Percentiles rank a stretch among this genome's conserved stretches.
Conservation (phyloP, 768 basidiomycete genomes). For the Serendipita vermifera region DNA sequence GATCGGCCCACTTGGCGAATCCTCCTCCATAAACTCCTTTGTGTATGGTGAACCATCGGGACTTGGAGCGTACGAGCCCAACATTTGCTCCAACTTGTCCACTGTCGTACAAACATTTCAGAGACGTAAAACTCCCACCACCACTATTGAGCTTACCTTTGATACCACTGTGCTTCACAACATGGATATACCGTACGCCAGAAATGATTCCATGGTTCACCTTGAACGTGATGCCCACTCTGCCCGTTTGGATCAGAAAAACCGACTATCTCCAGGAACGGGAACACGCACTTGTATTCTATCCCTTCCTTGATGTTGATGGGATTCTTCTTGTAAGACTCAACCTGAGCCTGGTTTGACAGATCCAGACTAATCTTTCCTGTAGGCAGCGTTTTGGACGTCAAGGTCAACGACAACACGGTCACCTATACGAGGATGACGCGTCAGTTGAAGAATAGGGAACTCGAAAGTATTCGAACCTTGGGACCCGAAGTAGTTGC, state of each 20-base stretch:
- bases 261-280: slow-evolving; percentile 18
- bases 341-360: slow-evolving; percentile 33
- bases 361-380: slow-evolving; percentile 60
- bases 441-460: not conserved
- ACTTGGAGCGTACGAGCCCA: slow-evolving; percentile 80
- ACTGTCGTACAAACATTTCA: slow-evolving; percentile 33
- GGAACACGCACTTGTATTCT: slow-evolving; percentile 59
- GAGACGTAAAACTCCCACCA: slow-evolving; percentile 9
- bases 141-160: slow-evolving; percentile 38
- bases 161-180: slow-evolving; percentile 68
- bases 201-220: slow-evolving; percentile 86
- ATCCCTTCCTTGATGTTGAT: slow-evolving; percentile 71
- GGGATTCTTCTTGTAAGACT: slow-evolving; percentile 63
- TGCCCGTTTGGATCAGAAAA: slow-evolving; percentile 24
- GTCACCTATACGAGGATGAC: not conserved
- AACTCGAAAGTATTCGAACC: slow-evolving; percentile 28
- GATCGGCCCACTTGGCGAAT: slow-evolving; percentile 59
- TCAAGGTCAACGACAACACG: slow-evolving; percentile 57
- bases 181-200: slow-evolving; percentile 75
- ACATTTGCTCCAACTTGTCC: slow-evolving; percentile 87
- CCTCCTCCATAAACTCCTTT: slow-evolving; percentile 64
- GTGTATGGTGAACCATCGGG: slow-evolving; percentile 49
- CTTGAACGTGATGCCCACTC: slow-evolving; percentile 69
- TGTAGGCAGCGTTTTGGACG: slow-evolving; percentile 52
- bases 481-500: slow-evolving; percentile 45